phyloP scores from a whole-genome alignment of 176 grass and related monocot species.

The Aegilops umbellulata region DNA sequence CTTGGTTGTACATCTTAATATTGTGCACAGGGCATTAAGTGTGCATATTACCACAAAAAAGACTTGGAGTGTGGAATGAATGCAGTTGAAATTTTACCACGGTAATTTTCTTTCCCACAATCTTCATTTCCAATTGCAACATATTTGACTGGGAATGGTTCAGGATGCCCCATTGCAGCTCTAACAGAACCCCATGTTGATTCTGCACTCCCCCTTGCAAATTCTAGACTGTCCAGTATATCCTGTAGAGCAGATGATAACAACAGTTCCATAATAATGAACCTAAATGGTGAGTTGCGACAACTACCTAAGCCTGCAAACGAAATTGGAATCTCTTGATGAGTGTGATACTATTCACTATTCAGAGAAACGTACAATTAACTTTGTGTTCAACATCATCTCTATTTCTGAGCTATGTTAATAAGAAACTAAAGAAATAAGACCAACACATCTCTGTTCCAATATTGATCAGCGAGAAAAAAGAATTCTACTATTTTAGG shows the following conservation, averaged over 20 bases:
- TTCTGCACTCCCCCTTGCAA: conserved; percentile 74
- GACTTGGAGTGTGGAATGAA: not conserved
- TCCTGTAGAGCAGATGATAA: conserved; percentile 49
- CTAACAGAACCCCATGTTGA: conserved; percentile 92
- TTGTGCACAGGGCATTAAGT: not conserved
- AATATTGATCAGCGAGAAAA: not conserved
- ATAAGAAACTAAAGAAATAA: not conserved
- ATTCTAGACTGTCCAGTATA: conserved; percentile 83
- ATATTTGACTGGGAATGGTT: conserved; percentile 84
- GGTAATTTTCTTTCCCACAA: conserved; percentile 69
- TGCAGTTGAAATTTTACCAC: conserved; percentile 32
- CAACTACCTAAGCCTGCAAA: not conserved
- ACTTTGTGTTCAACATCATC: not conserved
- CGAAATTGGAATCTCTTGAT: not conserved
- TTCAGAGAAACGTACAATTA: not conserved
- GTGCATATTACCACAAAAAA: not conserved
- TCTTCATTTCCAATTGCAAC: conserved; percentile 97
- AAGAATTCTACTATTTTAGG: not conserved
- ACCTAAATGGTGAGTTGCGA: not conserved
- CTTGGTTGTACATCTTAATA: not conserved
- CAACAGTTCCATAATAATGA: not conserved
- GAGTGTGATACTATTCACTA: not conserved
- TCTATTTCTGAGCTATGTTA: not conserved
- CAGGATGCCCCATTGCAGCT: conserved; percentile 86
- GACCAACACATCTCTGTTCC: not conserved